A percentile compares a stretch with the other conserved stretches of the same genome.
Evolutionary conservation across 1,284 basidiomycete species (phyloP).

Genomic region (Quambalaria eucalypti): DNA sequence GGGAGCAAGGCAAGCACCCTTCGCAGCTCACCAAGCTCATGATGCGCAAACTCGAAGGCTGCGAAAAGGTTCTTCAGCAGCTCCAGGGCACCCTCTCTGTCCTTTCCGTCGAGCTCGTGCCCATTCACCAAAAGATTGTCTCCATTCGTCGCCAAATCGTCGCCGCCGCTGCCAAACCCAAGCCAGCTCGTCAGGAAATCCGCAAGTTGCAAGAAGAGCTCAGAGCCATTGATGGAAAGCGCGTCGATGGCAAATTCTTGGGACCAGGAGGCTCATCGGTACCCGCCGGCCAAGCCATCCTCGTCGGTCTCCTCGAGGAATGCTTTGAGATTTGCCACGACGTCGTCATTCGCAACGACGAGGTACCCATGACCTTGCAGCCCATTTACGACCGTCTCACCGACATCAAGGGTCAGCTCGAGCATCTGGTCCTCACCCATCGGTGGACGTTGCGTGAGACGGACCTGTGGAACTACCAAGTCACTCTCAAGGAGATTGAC

Average conservation of each 20-base stretch:
- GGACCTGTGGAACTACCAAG: constrained; percentile 66
- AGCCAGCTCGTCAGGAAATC: constrained; percentile 73
- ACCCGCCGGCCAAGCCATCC: constrained; percentile 67
- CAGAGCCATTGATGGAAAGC: constrained; percentile 75
- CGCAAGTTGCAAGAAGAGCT: constrained; percentile 86
- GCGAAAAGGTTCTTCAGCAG: constrained; percentile 51
- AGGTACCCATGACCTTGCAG: constrained; percentile 74
- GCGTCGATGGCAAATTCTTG: constrained; percentile 90
- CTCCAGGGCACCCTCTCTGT: constrained; percentile 42
- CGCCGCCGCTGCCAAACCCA: constrained; percentile 75
- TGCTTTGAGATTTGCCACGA: constrained; percentile 96
- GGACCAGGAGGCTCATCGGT: constrained; percentile 78
- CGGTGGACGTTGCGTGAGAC: constrained; percentile 96
- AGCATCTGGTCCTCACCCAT: constrained; percentile 83
- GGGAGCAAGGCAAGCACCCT: constrained; percentile 65
- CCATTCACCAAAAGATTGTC: constrained; percentile 62
- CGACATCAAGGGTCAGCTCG: constrained; percentile 75
- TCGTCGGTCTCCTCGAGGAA: constrained; percentile 76
- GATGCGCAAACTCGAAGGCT: constrained; percentile 80
- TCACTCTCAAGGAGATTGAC: constrained; percentile 91
- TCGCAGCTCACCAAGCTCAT: constrained; percentile 80
- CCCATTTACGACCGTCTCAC: constrained; percentile 88
- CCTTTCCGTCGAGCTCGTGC: constrained; percentile 45
- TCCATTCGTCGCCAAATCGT: constrained; percentile 79
- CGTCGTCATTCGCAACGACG: constrained; percentile 85